Conservation (phyloP, 768 basidiomycete species). For the Macrolepiota fuliginosa region DNA sequence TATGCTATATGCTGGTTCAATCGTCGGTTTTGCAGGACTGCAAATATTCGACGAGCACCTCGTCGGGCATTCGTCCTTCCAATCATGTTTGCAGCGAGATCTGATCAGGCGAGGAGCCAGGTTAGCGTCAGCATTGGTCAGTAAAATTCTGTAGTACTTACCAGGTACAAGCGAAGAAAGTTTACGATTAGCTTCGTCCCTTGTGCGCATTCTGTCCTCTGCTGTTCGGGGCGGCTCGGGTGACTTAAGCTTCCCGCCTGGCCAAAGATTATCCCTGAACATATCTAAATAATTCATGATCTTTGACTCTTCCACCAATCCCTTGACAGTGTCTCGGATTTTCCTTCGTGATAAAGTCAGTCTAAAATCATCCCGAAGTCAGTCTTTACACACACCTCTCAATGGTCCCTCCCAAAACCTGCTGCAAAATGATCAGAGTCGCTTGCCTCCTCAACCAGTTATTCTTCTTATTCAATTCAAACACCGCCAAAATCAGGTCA, state of each 20-base stretch:
- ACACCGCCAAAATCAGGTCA: conserved; percentile 88
- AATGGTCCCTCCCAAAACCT: conserved; percentile 92
- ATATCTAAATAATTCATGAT: conserved; percentile 62
- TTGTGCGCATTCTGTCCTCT: conserved; percentile 77
- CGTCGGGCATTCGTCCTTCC: conserved; percentile 94
- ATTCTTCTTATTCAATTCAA: conserved; percentile 93
- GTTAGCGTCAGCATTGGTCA: not conserved
- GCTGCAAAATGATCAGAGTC: conserved; percentile 94
- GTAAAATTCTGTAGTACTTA: conserved; percentile 25
- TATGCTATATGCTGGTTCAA: conserved; percentile 92
- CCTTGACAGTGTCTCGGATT: conserved; percentile 75
- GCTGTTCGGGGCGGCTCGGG: conserved; percentile 63
- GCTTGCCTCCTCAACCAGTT: conserved; percentile 97
- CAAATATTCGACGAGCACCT: conserved; percentile 90
- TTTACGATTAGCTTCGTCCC: conserved; percentile 87
- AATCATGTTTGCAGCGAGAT: conserved; percentile 96
- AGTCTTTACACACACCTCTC: conserved; percentile 66
- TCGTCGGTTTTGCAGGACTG: conserved; percentile 91
- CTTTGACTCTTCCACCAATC: conserved; percentile 64
- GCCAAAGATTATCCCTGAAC: conserved; percentile 81
- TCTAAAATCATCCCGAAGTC: not conserved
- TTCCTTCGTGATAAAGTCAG: conserved; percentile 50
- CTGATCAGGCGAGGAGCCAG: conserved; percentile 36
- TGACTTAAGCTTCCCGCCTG: conserved; percentile 71
- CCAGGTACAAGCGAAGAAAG: conserved; percentile 91